These are phyloP conservation scores for Eutrema yunnanense DNA, from an alignment of 345 rosid species.

Conservation along the genomic window DNA sequence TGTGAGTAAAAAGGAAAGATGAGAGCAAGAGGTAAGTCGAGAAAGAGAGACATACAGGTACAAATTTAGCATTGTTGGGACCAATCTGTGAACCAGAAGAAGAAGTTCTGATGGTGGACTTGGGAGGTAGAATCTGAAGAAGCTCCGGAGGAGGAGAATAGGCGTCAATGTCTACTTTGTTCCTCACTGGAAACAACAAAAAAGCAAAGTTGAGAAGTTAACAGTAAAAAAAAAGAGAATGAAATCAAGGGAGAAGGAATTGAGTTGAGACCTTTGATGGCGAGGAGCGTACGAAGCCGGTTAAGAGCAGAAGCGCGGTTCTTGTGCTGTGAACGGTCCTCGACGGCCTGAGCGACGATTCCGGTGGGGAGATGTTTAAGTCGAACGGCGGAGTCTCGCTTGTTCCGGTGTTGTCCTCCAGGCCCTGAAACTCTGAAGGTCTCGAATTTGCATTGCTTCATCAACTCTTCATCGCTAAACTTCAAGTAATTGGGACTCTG, in stretches of 20 bases:
- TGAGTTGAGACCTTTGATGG: constrained; percentile 52
- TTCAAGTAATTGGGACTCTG: constrained; percentile 36
- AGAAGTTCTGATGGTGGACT: constrained; percentile 63
- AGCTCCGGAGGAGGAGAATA: constrained; percentile 78
- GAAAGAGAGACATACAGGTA: constrained; percentile 38
- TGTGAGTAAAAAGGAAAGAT: not conserved
- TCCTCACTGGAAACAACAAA: constrained; percentile 49
- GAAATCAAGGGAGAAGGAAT: not conserved
- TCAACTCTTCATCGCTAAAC: constrained; percentile 61
- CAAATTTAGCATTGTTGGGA: constrained; percentile 83
- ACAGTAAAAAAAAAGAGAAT: not conserved
- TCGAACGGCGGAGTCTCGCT: constrained; percentile 90
- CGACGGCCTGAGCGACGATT: constrained; percentile 70
- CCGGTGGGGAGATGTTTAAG: constrained; percentile 87
- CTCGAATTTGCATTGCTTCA: constrained; percentile 65
- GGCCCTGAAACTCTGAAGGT: constrained; percentile 81
- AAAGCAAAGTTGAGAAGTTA: not conserved
- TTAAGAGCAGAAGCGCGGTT: constrained; percentile 78
- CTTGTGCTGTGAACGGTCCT: constrained; percentile 92
- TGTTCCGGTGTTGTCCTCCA: constrained; percentile 97
- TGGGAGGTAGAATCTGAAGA: constrained; percentile 80
- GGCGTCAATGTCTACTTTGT: constrained; percentile 41
- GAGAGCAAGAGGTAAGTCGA: not conserved
- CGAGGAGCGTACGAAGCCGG: constrained; percentile 75
- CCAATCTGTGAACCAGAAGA: constrained; percentile 79